A percentile compares a stretch with the other conserved stretches of the same genome.
Evolutionary conservation across 352 stramenopile genomes (phyloP).

Genomic region (Phytophthora vignae): DNA sequence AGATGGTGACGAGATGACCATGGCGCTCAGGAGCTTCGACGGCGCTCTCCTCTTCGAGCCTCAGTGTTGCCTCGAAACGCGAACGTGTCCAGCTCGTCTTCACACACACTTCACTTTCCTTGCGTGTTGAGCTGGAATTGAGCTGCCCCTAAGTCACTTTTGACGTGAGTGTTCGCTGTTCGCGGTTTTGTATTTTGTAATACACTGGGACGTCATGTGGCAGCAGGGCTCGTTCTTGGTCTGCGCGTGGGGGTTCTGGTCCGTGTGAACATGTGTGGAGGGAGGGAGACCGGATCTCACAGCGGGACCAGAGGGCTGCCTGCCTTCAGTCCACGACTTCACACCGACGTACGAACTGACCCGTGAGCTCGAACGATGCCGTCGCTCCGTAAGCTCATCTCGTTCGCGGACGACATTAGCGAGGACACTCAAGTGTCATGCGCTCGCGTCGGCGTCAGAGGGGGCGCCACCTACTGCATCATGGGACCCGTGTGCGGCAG

Average conservation of each 20-base stretch:
- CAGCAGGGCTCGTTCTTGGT: constrained; percentile 1
- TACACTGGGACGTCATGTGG: constrained; percentile 2
- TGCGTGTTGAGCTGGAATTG: not conserved
- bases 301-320: not conserved
- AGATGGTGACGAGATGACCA: not conserved
- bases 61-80: constrained; percentile 39
- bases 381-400: constrained; percentile 17
- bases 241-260: constrained; percentile 24
- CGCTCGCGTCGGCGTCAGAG: constrained; percentile 44
- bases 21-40: constrained; percentile 12
- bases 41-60: constrained; percentile 37
- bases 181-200: not conserved
- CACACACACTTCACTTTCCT: constrained; percentile 7
- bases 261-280: constrained; percentile 14
- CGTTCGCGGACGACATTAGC: constrained; percentile 7
- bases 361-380: not conserved
- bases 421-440: constrained; percentile 19
- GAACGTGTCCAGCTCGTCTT: not conserved
- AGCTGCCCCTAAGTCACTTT: not conserved
- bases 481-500: constrained; percentile 46
- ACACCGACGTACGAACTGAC: not conserved
- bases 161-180: not conserved
- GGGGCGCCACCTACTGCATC: constrained; percentile 60
- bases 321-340: constrained; percentile 20
- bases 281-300: constrained; percentile 3